Evolutionary conservation across 202 grass and related monocot species (phyloP).

Genomic region (Tripidium arundinaceum): DNA sequence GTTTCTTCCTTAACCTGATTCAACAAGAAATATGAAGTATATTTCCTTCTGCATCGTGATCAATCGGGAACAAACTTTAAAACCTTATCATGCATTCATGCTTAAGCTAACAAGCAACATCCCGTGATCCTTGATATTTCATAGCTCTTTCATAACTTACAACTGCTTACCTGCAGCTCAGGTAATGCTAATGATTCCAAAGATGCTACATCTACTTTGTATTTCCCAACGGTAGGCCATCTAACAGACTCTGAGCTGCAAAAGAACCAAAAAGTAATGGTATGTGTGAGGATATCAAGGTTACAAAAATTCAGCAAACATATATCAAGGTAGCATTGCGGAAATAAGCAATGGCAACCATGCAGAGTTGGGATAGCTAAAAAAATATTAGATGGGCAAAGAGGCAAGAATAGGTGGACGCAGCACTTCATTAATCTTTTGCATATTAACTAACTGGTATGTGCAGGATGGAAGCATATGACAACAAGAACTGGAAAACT

Average conservation of each 20-base stretch:
- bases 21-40: conserved; percentile 17
- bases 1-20: conserved; percentile 67
- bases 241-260: conserved; percentile 63
- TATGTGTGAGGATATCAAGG: not conserved
- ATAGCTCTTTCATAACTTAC: not conserved
- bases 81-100: not conserved
- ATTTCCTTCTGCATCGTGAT: not conserved
- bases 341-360: not conserved
- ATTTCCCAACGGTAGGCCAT: conserved; percentile 90
- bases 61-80: not conserved
- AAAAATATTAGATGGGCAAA: not conserved
- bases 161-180: conserved; percentile 60
- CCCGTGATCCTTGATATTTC: not conserved
- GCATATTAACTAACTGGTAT: not conserved
- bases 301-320: not conserved
- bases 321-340: not conserved
- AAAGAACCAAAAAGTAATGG: conserved; percentile 15
- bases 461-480: not conserved
- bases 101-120: not conserved
- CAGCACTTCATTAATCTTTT: not conserved
- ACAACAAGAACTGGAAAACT: not conserved
- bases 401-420: not conserved
- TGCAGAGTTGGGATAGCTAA: not conserved
- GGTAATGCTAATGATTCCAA: conserved; percentile 85
- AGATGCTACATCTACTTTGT: conserved; percentile 83